phyloP scores from a whole-genome alignment of 202 grass and related monocot genomes.

The Alloteropsis angusta region DNA sequence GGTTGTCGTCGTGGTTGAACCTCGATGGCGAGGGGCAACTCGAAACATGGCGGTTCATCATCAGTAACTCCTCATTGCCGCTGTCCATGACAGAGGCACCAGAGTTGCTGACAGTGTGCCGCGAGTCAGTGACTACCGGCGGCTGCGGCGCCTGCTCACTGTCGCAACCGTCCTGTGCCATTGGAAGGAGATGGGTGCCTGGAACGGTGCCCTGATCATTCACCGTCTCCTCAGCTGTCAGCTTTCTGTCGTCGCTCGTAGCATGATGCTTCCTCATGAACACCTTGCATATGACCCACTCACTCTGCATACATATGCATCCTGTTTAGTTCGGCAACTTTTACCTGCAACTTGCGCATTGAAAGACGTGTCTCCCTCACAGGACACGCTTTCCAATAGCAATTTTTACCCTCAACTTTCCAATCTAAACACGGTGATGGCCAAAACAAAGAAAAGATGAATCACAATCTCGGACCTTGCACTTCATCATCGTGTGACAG shows the following conservation, averaged over 20 bases:
- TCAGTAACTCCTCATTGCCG: neutral
- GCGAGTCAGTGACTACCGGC: neutral
- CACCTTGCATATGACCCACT: slow-evolving; percentile 45
- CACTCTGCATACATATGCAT: slow-evolving; percentile 30
- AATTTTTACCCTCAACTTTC: no score
- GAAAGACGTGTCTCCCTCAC: no score
- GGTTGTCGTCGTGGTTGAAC: neutral
- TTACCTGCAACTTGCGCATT: no score
- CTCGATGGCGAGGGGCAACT: neutral
- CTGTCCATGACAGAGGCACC: neutral
- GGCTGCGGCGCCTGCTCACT: neutral
- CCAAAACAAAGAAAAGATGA: neutral
- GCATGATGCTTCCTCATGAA: slow-evolving; percentile 9
- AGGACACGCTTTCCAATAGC: no score
- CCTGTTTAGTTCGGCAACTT: no score
- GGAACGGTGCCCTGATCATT: neutral
- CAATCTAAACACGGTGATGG: no score
- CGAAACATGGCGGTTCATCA: neutral
- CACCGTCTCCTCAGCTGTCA: neutral
- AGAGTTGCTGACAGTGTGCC: neutral
- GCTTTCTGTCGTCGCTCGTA: neutral
- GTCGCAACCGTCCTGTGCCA: neutral
- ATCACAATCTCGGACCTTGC: neutral
- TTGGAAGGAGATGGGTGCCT: neutral
- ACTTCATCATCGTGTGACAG: neutral